Conservation (phyloP, 805 yeast species). For the Wickerhamomyces chaumierensis region DNA sequence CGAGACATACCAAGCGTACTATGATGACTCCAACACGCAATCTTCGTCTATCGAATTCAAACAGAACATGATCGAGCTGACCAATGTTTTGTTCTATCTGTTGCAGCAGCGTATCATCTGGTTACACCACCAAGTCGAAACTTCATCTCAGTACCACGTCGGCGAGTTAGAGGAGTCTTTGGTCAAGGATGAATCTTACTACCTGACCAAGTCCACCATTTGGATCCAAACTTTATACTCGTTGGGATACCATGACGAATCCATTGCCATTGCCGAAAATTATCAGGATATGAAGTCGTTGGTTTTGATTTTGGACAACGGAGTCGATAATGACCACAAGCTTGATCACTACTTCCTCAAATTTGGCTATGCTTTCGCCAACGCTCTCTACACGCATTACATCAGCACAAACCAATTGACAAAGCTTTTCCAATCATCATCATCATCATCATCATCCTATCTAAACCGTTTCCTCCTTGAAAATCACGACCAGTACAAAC, state of each 20-base stretch:
- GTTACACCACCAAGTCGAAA: slow-evolving; percentile 14
- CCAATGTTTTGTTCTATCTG: slow-evolving; percentile 30
- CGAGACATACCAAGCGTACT: slow-evolving; percentile 21
- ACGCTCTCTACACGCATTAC: slow-evolving; percentile 47
- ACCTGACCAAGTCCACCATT: slow-evolving; percentile 21
- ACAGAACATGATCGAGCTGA: slow-evolving; percentile 22
- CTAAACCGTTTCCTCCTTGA: slow-evolving; percentile 42
- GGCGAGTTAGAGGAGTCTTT: slow-evolving; percentile 10
- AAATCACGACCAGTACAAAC: slow-evolving; percentile 30
- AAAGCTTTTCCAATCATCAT: slow-evolving; percentile 46
- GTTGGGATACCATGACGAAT: slow-evolving; percentile 38
- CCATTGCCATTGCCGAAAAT: slow-evolving; percentile 51
- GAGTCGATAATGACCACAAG: slow-evolving; percentile 12
- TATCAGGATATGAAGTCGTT: slow-evolving; percentile 58
- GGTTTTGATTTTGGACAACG: slow-evolving; percentile 36
- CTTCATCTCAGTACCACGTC: slow-evolving; percentile 9
- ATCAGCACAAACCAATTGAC: slow-evolving; percentile 36
- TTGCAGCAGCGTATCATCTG: slow-evolving; percentile 24
- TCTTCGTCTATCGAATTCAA: slow-evolving; percentile 7
- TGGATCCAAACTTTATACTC: slow-evolving; percentile 56
- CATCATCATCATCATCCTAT: slow-evolving; percentile 19
- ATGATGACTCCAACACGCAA: too few relatives aligned
- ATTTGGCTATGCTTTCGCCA: slow-evolving; percentile 63
- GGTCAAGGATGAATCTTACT: slow-evolving; percentile 13
- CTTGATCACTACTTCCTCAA: slow-evolving; percentile 44